Evolutionary conservation across 176 grass and related monocot species (phyloP).

Genomic region (Bromus sterilis): DNA sequence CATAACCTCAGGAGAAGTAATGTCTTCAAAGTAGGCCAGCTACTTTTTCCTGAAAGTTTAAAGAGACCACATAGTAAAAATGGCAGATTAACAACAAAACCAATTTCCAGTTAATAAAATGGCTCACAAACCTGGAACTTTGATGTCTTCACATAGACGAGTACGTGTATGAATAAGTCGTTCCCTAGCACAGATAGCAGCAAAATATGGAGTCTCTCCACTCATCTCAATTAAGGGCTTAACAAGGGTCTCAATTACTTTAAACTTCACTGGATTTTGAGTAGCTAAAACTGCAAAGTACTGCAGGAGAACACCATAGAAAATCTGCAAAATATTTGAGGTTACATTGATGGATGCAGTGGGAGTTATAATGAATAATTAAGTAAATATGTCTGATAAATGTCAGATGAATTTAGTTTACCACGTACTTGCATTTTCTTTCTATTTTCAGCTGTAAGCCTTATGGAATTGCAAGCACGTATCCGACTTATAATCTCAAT

Average conservation of each 20-base stretch:
- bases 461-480: conserved; percentile 86
- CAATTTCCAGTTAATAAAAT: conserved; percentile 19
- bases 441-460: conserved; percentile 76
- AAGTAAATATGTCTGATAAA: neutral
- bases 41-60: conserved; percentile 53
- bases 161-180: conserved; percentile 58
- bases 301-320: conserved; percentile 90
- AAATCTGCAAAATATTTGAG: conserved; percentile 57
- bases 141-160: conserved; percentile 71
- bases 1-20: conserved; percentile 84
- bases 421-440: conserved; percentile 89
- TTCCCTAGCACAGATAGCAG: conserved; percentile 89
- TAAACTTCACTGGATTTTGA: conserved; percentile 59
- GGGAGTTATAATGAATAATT: neutral
- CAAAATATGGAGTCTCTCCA: conserved; percentile 90
- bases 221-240: conserved; percentile 95
- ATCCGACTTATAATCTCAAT: conserved; percentile 78
- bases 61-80: neutral
- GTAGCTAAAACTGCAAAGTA: conserved; percentile 83
- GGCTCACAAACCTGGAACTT: conserved; percentile 55
- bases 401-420: neutral
- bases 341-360: neutral
- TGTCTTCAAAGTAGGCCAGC: conserved; percentile 92
- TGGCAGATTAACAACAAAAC: conserved; percentile 11
- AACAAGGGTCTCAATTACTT: conserved; percentile 77